Percentiles rank a stretch among this genome's conserved stretches.
Evolutionary conservation across 768 basidiomycete genomes (phyloP).

Genomic region (Psilocybe cubensis): DNA sequence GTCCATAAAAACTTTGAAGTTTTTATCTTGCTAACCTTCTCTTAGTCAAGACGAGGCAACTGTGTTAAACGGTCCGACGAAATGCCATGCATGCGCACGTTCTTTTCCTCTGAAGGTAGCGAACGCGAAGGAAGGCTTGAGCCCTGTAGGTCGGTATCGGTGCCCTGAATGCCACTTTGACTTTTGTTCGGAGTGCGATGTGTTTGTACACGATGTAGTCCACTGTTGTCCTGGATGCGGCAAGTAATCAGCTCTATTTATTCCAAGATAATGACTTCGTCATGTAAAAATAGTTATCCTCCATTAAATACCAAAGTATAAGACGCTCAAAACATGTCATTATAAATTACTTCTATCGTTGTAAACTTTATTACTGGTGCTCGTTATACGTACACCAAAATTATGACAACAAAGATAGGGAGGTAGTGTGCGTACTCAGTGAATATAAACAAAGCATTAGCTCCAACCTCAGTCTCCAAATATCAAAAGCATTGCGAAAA

Average conservation of each 20-base stretch:
- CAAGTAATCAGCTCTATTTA: slow-evolving; percentile 29
- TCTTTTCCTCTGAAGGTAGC: slow-evolving; percentile 57
- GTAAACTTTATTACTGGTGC: neutral
- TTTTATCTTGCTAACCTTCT: neutral
- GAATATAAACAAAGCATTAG: slow-evolving; percentile 7
- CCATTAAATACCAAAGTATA: no score
- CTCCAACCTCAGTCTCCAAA: neutral
- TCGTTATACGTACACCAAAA: neutral
- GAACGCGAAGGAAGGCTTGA: slow-evolving; percentile 65
- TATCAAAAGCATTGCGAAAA: neutral
- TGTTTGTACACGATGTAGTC: slow-evolving; percentile 93
- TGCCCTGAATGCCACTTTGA: slow-evolving; percentile 86
- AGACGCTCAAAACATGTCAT: no score
- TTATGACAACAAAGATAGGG: slow-evolving; percentile 2
- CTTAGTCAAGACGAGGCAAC: slow-evolving; percentile 43
- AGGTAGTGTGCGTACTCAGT: slow-evolving; percentile 3
- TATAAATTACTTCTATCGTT: neutral
- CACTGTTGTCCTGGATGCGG: slow-evolving; percentile 94
- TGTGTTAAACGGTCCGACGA: slow-evolving; percentile 31
- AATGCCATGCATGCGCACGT: slow-evolving; percentile 83
- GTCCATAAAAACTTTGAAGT: slow-evolving; percentile 32
- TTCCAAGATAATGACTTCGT: neutral
- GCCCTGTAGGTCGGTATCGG: slow-evolving; percentile 84
- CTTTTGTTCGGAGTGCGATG: slow-evolving; percentile 95
- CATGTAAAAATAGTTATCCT: no score